phyloP scores from a whole-genome alignment of 176 grass and related monocot genomes.

The Metroxylon sagu region DNA sequence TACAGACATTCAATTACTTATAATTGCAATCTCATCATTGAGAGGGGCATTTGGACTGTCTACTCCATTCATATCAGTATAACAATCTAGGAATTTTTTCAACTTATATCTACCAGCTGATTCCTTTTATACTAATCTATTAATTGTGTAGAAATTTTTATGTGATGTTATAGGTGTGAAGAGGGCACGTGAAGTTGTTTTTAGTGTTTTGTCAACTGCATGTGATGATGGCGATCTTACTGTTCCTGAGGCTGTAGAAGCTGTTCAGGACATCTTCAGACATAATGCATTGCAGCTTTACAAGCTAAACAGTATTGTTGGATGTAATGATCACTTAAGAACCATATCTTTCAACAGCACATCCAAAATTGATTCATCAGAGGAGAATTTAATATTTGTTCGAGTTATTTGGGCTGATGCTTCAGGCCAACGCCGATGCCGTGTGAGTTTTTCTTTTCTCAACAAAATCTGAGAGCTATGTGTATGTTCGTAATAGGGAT shows the following conservation, averaged over 20 bases:
- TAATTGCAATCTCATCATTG: no score
- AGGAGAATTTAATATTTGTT: conserved; percentile 61
- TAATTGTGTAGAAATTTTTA: no score
- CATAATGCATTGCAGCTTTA: conserved; percentile 73
- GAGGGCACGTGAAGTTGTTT: conserved; percentile 79
- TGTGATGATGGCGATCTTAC: conserved; percentile 91
- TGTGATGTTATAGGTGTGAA: conserved; percentile 46
- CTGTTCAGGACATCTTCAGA: conserved; percentile 78
- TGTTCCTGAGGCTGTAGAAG: conserved; percentile 69
- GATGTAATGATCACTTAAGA: conserved; percentile 29
- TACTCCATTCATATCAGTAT: no score
- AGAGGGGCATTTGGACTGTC: no score
- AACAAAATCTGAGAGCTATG: not conserved
- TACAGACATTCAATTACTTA: no score
- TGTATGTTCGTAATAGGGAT: not conserved
- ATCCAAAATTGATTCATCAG: conserved; percentile 21
- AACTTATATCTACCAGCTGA: not conserved
- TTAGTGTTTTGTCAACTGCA: conserved; percentile 46
- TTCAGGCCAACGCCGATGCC: conserved; percentile 89
- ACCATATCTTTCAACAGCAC: conserved; percentile 10
- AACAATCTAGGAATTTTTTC: not conserved
- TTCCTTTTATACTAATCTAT: conserved; percentile 13
- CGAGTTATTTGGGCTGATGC: conserved; percentile 81
- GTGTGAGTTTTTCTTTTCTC: conserved; percentile 49
- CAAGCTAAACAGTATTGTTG: conserved; percentile 49